phyloP scores from a whole-genome alignment of 2,329 filamentous ascomycete species.

The Pleomassaria siparia region DNA sequence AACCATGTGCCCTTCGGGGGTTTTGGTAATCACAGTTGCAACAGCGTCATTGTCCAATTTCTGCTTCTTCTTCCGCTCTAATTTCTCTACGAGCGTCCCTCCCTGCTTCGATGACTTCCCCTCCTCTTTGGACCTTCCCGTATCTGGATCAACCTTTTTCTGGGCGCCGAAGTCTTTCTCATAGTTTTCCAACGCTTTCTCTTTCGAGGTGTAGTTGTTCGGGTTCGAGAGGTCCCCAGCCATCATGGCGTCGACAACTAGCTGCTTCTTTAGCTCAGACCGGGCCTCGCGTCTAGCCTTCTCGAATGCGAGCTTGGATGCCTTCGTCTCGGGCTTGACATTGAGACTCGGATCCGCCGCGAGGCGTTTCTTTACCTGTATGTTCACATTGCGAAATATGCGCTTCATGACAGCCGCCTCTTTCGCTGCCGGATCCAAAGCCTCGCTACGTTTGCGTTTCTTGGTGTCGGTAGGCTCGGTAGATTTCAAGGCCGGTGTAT shows the following conservation, averaged over 20 bases:
- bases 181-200: constrained; percentile 13
- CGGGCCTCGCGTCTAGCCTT: constrained; percentile 13
- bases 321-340: constrained; percentile 5
- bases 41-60: background rate
- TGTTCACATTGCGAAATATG: background rate
- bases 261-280: constrained; percentile 11
- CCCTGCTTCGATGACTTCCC: background rate
- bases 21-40: background rate
- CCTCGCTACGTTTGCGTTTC: constrained; percentile 32
- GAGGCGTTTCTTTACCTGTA: constrained; percentile 2
- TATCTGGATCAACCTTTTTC: background rate
- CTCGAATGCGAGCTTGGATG: constrained; percentile 5
- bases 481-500: background rate
- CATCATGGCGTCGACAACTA: constrained; percentile 11
- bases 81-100: too few species aligned
- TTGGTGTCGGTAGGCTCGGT: background rate
- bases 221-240: constrained; percentile 17
- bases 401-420: constrained; percentile 1
- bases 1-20: background rate
- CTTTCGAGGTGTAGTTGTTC: constrained; percentile 7
- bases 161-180: constrained; percentile 10
- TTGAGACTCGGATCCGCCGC: background rate
- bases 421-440: constrained; percentile 18
- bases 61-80: background rate
- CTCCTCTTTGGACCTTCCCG: background rate